Conservation (phyloP, 1,139 yeast species). For the Protomyces pachydermus region DNA sequence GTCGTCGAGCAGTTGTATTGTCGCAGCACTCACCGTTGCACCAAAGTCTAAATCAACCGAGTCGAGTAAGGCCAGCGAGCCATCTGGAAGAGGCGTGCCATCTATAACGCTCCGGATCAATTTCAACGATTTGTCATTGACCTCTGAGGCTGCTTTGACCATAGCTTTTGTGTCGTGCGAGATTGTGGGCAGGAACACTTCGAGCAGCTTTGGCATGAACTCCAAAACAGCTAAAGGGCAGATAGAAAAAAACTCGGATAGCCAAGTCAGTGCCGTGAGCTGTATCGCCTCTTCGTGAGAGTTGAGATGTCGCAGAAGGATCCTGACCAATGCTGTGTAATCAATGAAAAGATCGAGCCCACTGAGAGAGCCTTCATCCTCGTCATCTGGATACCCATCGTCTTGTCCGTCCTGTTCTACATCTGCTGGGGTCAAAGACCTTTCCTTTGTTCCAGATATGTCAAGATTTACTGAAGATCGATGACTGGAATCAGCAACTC, state of each 20-base stretch:
- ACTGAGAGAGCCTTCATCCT: background rate
- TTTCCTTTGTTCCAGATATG: background rate
- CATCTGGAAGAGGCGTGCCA: constrained; percentile 34
- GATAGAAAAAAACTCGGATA: constrained; percentile 65
- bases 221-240: constrained; percentile 73
- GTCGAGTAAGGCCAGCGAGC: background rate
- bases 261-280: constrained; percentile 75
- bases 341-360: constrained; percentile 74
- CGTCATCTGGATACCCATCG: constrained; percentile 50
- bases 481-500: constrained; percentile 18
- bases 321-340: constrained; percentile 72
- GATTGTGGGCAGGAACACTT: constrained; percentile 54
- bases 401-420: constrained; percentile 36
- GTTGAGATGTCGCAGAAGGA: constrained; percentile 70
- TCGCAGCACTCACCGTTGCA: constrained; percentile 56
- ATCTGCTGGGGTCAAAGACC: background rate
- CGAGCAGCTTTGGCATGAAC: constrained; percentile 54
- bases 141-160: constrained; percentile 24
- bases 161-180: constrained; percentile 42
- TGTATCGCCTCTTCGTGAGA: constrained; percentile 73
- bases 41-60: constrained; percentile 47
- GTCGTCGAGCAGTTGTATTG: constrained; percentile 57
- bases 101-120: constrained; percentile 24
- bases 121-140: constrained; percentile 11
- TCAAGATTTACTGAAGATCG: background rate